These are phyloP conservation scores for Aphanomyces cochlioides DNA, from an alignment of 352 stramenopile genomes.

Conservation along the genomic window DNA sequence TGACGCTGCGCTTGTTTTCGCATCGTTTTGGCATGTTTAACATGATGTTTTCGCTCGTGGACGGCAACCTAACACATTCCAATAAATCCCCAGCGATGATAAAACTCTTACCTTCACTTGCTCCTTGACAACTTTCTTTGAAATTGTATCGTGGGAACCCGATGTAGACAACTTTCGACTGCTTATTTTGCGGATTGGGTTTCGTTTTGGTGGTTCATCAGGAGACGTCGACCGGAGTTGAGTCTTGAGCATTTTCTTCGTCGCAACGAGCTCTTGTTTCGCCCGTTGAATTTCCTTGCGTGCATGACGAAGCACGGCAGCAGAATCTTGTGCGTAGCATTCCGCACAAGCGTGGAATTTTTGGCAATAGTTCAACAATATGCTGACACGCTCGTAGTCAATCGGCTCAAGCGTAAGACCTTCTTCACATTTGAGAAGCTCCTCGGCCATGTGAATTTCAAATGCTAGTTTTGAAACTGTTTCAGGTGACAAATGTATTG, in stretches of 20 bases:
- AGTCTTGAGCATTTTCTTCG: neutral
- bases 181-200: neutral
- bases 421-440: neutral
- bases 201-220: neutral
- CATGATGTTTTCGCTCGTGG: too few species aligned
- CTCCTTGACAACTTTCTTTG: neutral
- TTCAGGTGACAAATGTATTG: neutral
- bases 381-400: neutral
- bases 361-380: constrained; percentile 1
- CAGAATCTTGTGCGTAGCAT: constrained; percentile 2
- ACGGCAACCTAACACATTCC: too few species aligned
- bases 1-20: too few species aligned
- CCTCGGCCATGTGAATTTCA: neutral
- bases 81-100: too few species aligned
- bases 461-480: neutral
- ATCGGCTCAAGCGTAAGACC: neutral
- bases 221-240: neutral
- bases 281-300: constrained; percentile 6
- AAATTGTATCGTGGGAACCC: neutral
- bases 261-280: neutral
- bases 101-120: constrained; percentile 9
- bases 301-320: constrained; percentile 3
- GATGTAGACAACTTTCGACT: neutral
- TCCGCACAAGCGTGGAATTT: constrained; percentile 23
- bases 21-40: too few species aligned